Base-by-base conservation (phyloP, 1,284 basidiomycete species). In the Sutorius eximius region DNA sequence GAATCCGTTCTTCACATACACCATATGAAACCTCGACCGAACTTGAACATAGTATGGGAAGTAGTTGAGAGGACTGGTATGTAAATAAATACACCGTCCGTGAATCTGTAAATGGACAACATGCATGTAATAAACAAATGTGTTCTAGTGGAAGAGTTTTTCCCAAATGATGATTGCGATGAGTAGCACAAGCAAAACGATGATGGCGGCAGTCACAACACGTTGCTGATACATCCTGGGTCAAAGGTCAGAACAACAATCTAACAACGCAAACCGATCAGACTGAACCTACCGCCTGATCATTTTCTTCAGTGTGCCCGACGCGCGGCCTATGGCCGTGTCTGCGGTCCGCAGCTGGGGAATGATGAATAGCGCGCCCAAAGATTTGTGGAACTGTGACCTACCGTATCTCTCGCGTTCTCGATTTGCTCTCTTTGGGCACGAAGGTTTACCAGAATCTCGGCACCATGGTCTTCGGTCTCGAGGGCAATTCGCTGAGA, bases 361-460 rank as follows among this genome's bases (percentile, higher is more conserved):
- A 52, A 42, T 42, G 12, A 46, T 48, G 63, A 62, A 43, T 47
- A 41, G 59, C 45, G 9, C 7, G 42, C 38, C 15, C 6, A 42
- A 51, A 24, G 29, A 36, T 24, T 9, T 43, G 11, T 16, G 44
- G 41, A 49, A 37, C 38, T 2, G 8, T 30, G 29, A 74, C 86
- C 33, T 61, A 95, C 91, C 52, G 90, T 94, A 73, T 94, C 91
- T 65, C 96, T 79, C 20, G 95, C 85, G 68, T 97, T 91, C 76
- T 97, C 91, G 61, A 99, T 95, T 75, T 96, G 95, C 71, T 98
- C 97, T 59, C 97, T 76, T 75, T 99, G 97, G 3, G 82, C 77
- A 49, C 94, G 76, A 59, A 99, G 77, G 67, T 91, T 94, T 64
- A 87, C 73, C 59, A 99, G 71, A 65, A 99, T 98, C 63, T 94